A percentile compares a stretch with the other conserved stretches of the same genome.
Conservation (phyloP, 768 basidiomycete species). For the Leccinum olivaceopallidum region DNA sequence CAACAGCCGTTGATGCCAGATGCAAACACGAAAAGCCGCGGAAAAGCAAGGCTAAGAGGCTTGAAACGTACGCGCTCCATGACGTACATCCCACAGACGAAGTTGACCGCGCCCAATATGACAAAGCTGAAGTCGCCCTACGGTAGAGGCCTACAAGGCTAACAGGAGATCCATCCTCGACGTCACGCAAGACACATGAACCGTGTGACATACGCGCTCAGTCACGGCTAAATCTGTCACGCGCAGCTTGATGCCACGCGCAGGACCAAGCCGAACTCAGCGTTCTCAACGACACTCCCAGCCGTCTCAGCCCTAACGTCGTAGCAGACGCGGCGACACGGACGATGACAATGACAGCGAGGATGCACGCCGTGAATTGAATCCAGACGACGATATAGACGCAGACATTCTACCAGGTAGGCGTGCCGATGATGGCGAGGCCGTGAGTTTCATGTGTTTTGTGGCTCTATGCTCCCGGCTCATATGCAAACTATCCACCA, state of each 20-base stretch:
- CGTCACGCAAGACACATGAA: too few species aligned
- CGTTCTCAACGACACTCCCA: slow-evolving; percentile 38
- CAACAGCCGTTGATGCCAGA: too few species aligned
- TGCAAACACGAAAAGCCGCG: too few species aligned
- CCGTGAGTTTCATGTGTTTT: slow-evolving; percentile 10
- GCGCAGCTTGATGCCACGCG: slow-evolving; percentile 13
- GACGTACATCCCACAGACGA: too few species aligned
- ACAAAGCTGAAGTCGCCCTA: too few species aligned
- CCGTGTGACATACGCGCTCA: too few species aligned
- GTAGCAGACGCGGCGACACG: slow-evolving; percentile 20
- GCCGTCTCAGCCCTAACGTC: slow-evolving; percentile 30
- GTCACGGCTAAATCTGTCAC: slow-evolving; percentile 21
- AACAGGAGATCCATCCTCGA: too few species aligned
- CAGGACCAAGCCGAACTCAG: slow-evolving; percentile 21
- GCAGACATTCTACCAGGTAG: slow-evolving; percentile 34
- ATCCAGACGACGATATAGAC: slow-evolving; percentile 30
- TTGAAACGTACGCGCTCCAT: too few species aligned
- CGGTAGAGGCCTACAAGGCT: too few species aligned
- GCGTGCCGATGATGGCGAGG: slow-evolving; percentile 22
- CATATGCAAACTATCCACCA: slow-evolving; percentile 27
- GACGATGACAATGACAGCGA: slow-evolving; percentile 40
- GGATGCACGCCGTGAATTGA: slow-evolving; percentile 25
- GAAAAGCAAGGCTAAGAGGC: too few species aligned
- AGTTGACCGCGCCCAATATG: too few species aligned
- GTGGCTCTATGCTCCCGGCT: not conserved